Base-by-base conservation (phyloP, 2,329 filamentous ascomycete species). In the Cytospora leucostoma region DNA sequence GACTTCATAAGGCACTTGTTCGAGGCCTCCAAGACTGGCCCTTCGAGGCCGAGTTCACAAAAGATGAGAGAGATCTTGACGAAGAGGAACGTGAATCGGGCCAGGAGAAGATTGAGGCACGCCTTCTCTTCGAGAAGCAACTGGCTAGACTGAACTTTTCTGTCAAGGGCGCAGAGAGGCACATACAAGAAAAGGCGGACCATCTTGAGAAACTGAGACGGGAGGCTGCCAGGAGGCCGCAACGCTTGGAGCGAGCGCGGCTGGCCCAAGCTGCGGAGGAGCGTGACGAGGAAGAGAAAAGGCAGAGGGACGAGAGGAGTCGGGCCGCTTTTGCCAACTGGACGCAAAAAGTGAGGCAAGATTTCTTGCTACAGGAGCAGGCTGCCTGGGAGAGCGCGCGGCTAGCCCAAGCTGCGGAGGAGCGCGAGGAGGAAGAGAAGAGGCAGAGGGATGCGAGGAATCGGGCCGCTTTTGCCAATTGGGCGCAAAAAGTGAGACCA, bases 21-120 rank as follows among this genome's bases (percentile, higher is more conserved):
- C 40, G 27, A 37, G 50, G 61, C 53, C 27, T 63, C 13, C 8
- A 59, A 40, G 17, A 44, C n/a, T 63, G 60, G 60, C 60, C 60
- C 7, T 21, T 44, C 15, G 52, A 60, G 19, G 17, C 56, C 10
- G 64, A 61, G 35, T 58, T 54, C 32, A 49, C 12, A 6, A 34
- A 51, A 12, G 56, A 12, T 19, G 56, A 38, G 10, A 12, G 49
- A 6, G 27, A 58, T 2, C 56, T 56, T 11, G 21, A 58, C 11
- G 8, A 34, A 50, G 47, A 15, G 35, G 53, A 56, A 37, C 33
- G 17, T 3, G n/a, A 35, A 8, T 6, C 35, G 33, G 13, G 38
- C n/a, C 34, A 38, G 27, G 8, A 15, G 8, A 52, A 57, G 33
- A 38, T 13, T 12, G n/a, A 58, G 19, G 56, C 53, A 47, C 59